Base-by-base conservation (phyloP, 768 basidiomycete genomes). In the Nidula microcarpa region DNA sequence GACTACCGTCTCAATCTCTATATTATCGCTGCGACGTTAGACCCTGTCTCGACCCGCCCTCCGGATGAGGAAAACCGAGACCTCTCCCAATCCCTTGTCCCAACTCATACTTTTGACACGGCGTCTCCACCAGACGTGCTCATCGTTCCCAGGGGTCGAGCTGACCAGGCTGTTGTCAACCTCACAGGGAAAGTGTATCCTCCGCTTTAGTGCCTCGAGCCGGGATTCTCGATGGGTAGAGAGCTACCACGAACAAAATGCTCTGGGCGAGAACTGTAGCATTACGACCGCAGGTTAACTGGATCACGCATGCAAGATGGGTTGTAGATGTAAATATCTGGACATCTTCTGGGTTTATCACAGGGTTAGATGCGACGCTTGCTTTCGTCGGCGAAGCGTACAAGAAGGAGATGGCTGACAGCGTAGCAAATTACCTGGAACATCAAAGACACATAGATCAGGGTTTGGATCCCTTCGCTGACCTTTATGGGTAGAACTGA, bases 301-400 rank as follows among this genome's bases (percentile, higher is more conserved):
- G 78, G 77, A 65, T 78, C 30, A 51, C 71, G 0, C 68, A 68
- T 35, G 79, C 78, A 6, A 65, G 78, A 11, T 80, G 77, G 78
- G 75, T 79, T 0, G 70, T 69, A 1, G 74, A 76, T 58, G 77
- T 72, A 7, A 78, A 79, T 53, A 63, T 78, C 17, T 79, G 77
- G 76, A 74, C 75, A 4, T 72, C 74, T 5, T 76, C 76, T 0
- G 79, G 79, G 0, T 70, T 79, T 32, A 73, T 68, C 50, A 76
- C 78, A 33, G 77, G 77, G n/a, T 65, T 71, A 17, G 74, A 76
- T 57, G 60, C 65, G 13, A 67, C 61, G 10, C 68, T 75, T 50
- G 72, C 69, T 8, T 72, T 70, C 58, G 67, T 74, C 37, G 66
- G 55, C 23, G 55, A 69, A 49, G 60, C 74, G 36, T 73, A 73